These are phyloP conservation scores for Lagerstroemia speciosa DNA, from an alignment of 345 rosid species.

Conservation along the genomic window DNA sequence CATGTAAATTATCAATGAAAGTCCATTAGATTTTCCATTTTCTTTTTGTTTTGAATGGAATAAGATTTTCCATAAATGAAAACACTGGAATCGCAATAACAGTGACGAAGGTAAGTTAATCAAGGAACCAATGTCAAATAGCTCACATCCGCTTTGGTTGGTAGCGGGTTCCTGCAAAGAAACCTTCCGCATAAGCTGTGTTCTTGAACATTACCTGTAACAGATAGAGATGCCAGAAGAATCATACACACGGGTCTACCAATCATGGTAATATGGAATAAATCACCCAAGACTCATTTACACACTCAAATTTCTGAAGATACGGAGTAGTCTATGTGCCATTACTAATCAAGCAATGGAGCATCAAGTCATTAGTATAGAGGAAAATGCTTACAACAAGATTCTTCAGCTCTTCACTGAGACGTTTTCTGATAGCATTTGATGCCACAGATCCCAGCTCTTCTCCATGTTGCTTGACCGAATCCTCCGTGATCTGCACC, in stretches of 20 bases:
- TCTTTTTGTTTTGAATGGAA: too few relatives aligned
- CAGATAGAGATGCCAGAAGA: neutral
- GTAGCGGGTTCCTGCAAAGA: conserved; percentile 44
- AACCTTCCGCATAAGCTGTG: conserved; percentile 74
- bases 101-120: neutral
- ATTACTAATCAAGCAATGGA: neutral
- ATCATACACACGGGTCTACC: neutral
- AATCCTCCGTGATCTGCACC: conserved; percentile 42
- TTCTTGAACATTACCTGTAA: conserved; percentile 77
- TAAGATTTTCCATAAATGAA: neutral
- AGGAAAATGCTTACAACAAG: conserved; percentile 46
- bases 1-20: neutral
- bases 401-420: conserved; percentile 43
- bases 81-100: neutral
- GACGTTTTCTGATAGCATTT: conserved; percentile 40
- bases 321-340: neutral
- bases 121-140: neutral
- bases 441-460: conserved; percentile 38
- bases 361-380: neutral
- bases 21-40: neutral
- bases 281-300: neutral
- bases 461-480: conserved; percentile 31
- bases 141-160: conserved; percentile 29
- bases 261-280: neutral
- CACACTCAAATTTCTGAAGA: neutral